Evolutionary conservation across 2,329 filamentous ascomycete species (phyloP).

Genomic region (Monosporascus ibericus): DNA sequence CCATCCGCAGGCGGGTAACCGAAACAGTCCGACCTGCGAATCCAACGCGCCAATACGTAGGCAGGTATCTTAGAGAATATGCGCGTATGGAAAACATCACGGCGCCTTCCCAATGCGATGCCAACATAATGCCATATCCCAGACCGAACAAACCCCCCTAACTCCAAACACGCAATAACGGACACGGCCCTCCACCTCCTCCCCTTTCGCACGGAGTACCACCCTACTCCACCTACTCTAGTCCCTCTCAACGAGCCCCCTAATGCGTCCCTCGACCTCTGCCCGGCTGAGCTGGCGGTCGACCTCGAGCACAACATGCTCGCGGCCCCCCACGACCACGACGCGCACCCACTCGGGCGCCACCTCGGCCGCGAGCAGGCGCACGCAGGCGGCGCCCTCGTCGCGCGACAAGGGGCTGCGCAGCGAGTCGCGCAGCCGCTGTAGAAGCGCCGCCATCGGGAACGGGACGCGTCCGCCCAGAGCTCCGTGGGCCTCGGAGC

Average conservation of each 20-base stretch:
- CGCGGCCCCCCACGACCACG: conserved; percentile 44
- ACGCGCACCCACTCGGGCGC: conserved; percentile 52
- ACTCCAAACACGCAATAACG: no score
- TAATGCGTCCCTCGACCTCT: conserved; percentile 25
- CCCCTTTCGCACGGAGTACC: no score
- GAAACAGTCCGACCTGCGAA: no score
- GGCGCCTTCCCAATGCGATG: no score
- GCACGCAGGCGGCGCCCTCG: conserved; percentile 44
- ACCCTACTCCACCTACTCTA: neutral
- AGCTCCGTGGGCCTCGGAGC: conserved; percentile 18
- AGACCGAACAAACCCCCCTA: no score
- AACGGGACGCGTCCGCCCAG: conserved; percentile 54
- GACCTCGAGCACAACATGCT: conserved; percentile 52
- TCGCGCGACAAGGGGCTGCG: conserved; percentile 47
- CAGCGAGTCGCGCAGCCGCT: conserved; percentile 63
- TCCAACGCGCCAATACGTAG: no score
- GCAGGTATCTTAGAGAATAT: no score
- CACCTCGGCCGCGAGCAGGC: conserved; percentile 47
- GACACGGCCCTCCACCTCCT: neutral
- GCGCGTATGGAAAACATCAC: no score
- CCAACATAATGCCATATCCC: no score
- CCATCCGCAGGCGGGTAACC: no score
- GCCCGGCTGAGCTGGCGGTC: conserved; percentile 28
- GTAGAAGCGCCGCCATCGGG: conserved; percentile 55
- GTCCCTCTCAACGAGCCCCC: conserved; percentile 11